Percentiles rank a stretch among this genome's conserved stretches.
Evolutionary conservation across 179 eudicot species (phyloP).

Genomic region (Patellifolia procumbens): DNA sequence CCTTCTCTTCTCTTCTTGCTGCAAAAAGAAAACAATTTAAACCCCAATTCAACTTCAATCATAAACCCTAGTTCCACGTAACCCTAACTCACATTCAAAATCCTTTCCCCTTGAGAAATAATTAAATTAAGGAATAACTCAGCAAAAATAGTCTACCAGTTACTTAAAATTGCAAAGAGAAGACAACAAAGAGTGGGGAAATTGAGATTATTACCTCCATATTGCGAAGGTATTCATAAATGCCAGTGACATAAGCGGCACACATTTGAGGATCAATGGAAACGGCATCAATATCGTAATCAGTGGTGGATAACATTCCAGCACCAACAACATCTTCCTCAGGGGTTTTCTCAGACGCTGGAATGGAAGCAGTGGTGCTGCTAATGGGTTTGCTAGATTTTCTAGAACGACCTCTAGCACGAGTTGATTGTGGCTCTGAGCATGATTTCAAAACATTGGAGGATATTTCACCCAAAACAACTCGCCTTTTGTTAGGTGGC

Average conservation of each 20-base stretch:
- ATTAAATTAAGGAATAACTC: background rate
- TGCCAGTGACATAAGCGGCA: conserved; percentile 34
- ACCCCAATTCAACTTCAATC: conserved; percentile 9
- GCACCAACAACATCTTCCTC: conserved; percentile 34
- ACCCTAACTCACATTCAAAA: background rate
- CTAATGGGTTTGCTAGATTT: conserved; percentile 9
- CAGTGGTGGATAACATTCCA: background rate
- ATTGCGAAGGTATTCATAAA: conserved; percentile 39
- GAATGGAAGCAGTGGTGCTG: background rate
- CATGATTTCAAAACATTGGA: conserved; percentile 23
- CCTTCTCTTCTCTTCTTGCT: conserved; percentile 45
- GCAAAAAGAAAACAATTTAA: conserved; percentile 5
- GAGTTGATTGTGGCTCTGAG: conserved; percentile 3
- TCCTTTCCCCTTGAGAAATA: background rate
- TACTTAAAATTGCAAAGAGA: background rate
- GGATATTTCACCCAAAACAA: conserved; percentile 31
- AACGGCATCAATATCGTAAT: conserved; percentile 19
- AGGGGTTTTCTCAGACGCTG: conserved; percentile 26
- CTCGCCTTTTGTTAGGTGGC: conserved; percentile 41
- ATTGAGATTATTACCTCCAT: conserved; percentile 37
- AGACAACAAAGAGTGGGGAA: background rate
- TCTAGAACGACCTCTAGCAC: conserved; percentile 7
- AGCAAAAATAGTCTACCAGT: background rate
- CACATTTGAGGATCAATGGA: conserved; percentile 46
- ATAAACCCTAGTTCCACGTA: conserved; percentile 12